Evolutionary conservation across 805 yeast species (phyloP).

Genomic region (Ogataea naganishii): DNA sequence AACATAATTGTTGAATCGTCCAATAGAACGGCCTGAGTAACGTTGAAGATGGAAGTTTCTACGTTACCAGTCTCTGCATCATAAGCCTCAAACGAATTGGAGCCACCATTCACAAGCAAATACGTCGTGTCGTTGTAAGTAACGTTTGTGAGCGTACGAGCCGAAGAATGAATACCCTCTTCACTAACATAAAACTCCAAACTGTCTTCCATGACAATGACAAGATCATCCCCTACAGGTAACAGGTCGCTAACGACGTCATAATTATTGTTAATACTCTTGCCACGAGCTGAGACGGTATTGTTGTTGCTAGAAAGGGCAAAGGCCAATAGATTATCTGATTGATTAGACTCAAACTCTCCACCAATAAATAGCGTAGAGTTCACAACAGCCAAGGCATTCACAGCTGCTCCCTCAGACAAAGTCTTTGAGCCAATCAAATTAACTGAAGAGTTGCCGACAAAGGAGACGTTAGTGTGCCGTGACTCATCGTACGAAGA

Average conservation of each 20-base stretch:
- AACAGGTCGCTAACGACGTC: too few relatives aligned
- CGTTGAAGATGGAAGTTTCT: too few relatives aligned
- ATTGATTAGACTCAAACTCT: constrained; percentile 28
- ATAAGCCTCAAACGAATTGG: too few relatives aligned
- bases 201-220: constrained; percentile 27
- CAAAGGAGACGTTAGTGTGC: constrained; percentile 13
- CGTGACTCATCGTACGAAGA: constrained; percentile 18
- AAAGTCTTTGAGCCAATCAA: constrained; percentile 25
- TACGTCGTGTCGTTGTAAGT: too few relatives aligned
- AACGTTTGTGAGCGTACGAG: too few relatives aligned
- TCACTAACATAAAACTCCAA: constrained; percentile 35
- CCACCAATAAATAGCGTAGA: constrained; percentile 40
- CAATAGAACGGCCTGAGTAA: too few relatives aligned
- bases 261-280: too few relatives aligned
- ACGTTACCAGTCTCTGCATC: too few relatives aligned
- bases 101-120: too few relatives aligned
- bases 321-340: constrained; percentile 29
- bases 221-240: too few relatives aligned
- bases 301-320: constrained; percentile 16
- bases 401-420: constrained; percentile 32
- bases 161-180: too few relatives aligned
- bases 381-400: constrained; percentile 22
- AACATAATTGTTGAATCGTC: too few relatives aligned
- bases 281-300: constrained; percentile 3
- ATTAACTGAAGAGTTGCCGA: constrained; percentile 44